A percentile compares a stretch with the other conserved stretches of the same genome.
Evolutionary conservation across 2,329 filamentous ascomycete species (phyloP).

Genomic region (Aspergillus uvarum): DNA sequence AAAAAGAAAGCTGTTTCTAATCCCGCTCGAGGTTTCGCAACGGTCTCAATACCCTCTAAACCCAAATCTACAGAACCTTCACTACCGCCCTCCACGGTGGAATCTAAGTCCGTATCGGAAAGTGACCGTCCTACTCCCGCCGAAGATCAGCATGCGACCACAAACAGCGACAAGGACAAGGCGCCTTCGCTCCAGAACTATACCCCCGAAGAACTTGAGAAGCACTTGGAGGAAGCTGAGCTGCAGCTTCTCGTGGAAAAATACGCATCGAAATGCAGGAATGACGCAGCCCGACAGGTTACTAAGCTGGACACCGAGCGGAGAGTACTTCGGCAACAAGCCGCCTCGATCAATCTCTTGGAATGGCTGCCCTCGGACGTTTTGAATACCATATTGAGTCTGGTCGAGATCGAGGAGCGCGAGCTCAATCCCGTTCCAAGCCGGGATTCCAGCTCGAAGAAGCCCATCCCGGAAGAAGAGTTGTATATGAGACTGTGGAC

Average conservation of each 20-base stretch:
- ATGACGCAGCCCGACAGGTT: conserved; percentile 75
- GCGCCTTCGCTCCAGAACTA: conserved; percentile 53
- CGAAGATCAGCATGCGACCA: conserved; percentile 18
- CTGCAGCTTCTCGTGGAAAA: conserved; percentile 86
- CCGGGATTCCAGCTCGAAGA: conserved; percentile 32
- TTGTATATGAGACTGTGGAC: conserved; percentile 80
- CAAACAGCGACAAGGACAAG: conserved; percentile 1
- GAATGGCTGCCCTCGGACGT: conserved; percentile 80
- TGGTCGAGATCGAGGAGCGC: conserved; percentile 48
- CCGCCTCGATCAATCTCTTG: conserved; percentile 69
- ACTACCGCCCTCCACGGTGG: conserved; percentile 27
- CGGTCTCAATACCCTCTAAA: conserved; percentile 86
- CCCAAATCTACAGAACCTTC: conserved; percentile 54
- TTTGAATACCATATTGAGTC: conserved; percentile 71
- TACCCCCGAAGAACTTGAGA: conserved; percentile 85
- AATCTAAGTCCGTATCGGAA: conserved; percentile 33
- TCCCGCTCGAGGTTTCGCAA: conserved; percentile 88
- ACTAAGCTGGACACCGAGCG: conserved; percentile 80
- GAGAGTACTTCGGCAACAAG: conserved; percentile 75
- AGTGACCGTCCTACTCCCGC: conserved; percentile 29
- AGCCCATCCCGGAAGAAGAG: conserved; percentile 68
- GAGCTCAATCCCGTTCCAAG: conserved; percentile 36
- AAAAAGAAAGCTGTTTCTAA: conserved; percentile 90
- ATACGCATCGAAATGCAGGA: conserved; percentile 72
- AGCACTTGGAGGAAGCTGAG: conserved; percentile 84